Base-by-base conservation (phyloP, 441 rosid species). In the Francoa sonchifolia region DNA sequence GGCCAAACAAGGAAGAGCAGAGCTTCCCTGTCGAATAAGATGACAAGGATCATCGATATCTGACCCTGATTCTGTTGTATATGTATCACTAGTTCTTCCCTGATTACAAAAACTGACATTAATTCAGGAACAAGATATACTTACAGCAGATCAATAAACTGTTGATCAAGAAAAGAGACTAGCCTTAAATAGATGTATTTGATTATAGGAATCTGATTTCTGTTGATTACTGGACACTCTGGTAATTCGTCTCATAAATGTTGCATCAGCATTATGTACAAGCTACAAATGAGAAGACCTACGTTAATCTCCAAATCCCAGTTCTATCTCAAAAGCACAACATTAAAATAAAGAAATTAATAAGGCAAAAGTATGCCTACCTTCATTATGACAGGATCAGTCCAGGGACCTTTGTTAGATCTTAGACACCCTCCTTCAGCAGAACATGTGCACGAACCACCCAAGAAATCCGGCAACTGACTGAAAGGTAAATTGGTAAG, bases 351-450 rank as follows among this genome's bases (percentile, higher is more conserved):
- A 44, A 28, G 42, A 31, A 16, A 8, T 19, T 15, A 5, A 22
- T 5, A 14, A 47, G 10, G 29, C 9, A 33, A 15, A 39, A 23
- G 39, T 17, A 60, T 16, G 17, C 48, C 37, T 59, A 85, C 99
- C 93, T 90, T 90, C 96, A 82, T 68, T 59, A 82, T 63, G 30
- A 69, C 76, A 44, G 85, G 82, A 63, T 90, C 96, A 55, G 78
- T 76, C 96, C 96, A 90, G 11, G 99, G 99, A 52, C 96, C 99
- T 72, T 80, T 82, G 41, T 76, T 74, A 50, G 99, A 90, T 38
- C 82, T 71, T 52, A 82, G 88, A 61, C 99, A 90, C 31, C 95
- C 99, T 69, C 99, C 96, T 29, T 77, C 87, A 1, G 54, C 55
- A 40, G 74, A 62, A 57, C 99, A 90, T 51, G 71, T 61, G 74